These are phyloP conservation scores for Rhododendron simsii DNA, from an alignment of 148 eudicot species.

Conservation along the genomic window DNA sequence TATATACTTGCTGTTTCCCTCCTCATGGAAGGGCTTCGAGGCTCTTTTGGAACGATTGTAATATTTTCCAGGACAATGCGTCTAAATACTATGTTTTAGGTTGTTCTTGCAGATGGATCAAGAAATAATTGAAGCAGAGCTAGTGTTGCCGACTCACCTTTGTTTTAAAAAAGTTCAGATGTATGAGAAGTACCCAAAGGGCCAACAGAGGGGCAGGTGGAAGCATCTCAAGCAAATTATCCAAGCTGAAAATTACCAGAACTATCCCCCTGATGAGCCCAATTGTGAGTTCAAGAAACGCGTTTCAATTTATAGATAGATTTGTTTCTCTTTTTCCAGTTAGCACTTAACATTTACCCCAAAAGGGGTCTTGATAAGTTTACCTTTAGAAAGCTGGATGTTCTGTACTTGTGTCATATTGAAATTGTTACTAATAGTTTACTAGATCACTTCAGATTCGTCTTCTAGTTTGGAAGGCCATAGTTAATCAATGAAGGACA, in stretches of 20 bases:
- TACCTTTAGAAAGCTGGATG: neutral
- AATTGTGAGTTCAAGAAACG: conserved; percentile 50
- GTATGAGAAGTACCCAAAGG: conserved; percentile 90
- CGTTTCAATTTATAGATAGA: neutral
- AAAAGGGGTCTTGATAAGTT: too few relatives aligned
- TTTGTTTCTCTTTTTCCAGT: neutral
- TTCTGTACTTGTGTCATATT: neutral
- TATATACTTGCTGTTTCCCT: neutral
- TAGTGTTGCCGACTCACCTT: conserved; percentile 69
- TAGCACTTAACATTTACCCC: neutral
- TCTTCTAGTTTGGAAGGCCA: neutral
- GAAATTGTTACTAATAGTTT: neutral
- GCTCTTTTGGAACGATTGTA: neutral
- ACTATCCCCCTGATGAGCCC: conserved; percentile 60
- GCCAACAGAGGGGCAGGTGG: conserved; percentile 86
- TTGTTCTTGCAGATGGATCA: conserved; percentile 54
- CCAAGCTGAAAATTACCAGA: conserved; percentile 74
- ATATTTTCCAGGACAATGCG: neutral
- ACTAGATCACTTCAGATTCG: neutral
- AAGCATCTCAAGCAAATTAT: conserved; percentile 94
- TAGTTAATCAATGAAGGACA: neutral
- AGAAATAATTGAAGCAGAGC: conserved; percentile 74
- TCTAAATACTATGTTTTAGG: neutral
- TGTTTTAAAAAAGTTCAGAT: conserved; percentile 81
- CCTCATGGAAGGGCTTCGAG: neutral